Evolutionary conservation across 1,284 basidiomycete species (phyloP).

Genomic region (Agaricales sp.): DNA sequence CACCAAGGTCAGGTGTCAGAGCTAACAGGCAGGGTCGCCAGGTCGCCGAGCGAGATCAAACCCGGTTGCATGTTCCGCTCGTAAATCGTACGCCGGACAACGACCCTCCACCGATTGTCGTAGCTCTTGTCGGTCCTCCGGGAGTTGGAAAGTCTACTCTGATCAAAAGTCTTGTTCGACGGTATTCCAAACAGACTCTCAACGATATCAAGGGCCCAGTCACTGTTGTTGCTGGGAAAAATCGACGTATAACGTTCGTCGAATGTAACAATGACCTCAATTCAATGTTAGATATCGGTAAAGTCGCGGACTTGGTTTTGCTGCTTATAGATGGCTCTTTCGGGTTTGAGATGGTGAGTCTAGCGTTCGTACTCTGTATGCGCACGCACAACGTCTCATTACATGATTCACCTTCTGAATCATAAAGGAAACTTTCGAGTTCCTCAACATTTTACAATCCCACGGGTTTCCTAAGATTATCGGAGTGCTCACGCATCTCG

Average conservation of each 20-base stretch:
- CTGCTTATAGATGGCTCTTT: slow-evolving; percentile 98
- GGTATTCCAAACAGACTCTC: slow-evolving; percentile 93
- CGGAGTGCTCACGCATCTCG: slow-evolving; percentile 91
- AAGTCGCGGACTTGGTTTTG: slow-evolving; percentile 92
- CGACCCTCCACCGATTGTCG: slow-evolving; percentile 87
- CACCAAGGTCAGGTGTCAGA: slow-evolving; percentile 79
- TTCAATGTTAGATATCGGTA: slow-evolving; percentile 97
- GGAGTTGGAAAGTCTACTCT: slow-evolving; percentile 97
- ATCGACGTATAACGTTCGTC: slow-evolving; percentile 86
- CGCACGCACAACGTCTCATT: neutral
- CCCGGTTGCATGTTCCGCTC: slow-evolving; percentile 90
- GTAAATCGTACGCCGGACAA: slow-evolving; percentile 92
- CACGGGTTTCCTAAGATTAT: slow-evolving; percentile 99
- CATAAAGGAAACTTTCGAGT: slow-evolving; percentile 93
- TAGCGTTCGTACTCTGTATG: neutral
- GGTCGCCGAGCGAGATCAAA: slow-evolving; percentile 91
- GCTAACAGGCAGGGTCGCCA: slow-evolving; percentile 86
- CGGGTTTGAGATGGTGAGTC: slow-evolving; percentile 92
- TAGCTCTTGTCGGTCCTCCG: slow-evolving; percentile 95
- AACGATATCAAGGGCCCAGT: slow-evolving; percentile 89
- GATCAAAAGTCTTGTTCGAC: slow-evolving; percentile 82
- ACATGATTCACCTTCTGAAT: neutral
- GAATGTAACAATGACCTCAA: slow-evolving; percentile 98
- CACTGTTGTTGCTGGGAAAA: slow-evolving; percentile 93
- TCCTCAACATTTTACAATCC: slow-evolving; percentile 92